These are phyloP conservation scores for Saccharomyces pastorianus DNA, from an alignment of 1,139 yeast genomes.

Conservation along the genomic window DNA sequence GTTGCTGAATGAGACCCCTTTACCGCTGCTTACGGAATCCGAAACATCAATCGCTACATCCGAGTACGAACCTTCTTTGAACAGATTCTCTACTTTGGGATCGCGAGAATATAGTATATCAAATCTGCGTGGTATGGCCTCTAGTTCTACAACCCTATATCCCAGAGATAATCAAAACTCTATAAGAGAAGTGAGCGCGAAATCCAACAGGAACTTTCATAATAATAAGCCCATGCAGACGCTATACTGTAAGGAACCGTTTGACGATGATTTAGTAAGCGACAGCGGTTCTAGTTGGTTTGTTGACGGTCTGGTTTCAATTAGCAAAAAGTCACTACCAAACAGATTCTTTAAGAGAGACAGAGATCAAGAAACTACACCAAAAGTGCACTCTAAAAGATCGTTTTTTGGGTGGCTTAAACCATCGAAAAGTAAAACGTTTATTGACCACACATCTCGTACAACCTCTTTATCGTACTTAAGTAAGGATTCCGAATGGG, in stretches of 20 bases:
- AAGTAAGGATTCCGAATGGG: conserved; percentile 17
- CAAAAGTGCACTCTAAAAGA: conserved; percentile 5
- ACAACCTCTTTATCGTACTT: conserved; percentile 15
- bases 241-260: conserved; percentile 19
- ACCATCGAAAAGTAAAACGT: conserved; percentile 3
- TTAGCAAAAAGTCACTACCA: conserved; percentile 5
- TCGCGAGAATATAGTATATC: neutral
- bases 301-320: conserved; percentile 17
- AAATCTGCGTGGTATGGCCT: conserved; percentile 3
- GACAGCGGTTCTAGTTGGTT: conserved; percentile 19
- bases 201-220: conserved; percentile 23
- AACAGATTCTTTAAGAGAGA: neutral
- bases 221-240: conserved; percentile 17
- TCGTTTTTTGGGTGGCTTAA: conserved; percentile 12
- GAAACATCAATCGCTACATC: neutral
- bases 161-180: neutral
- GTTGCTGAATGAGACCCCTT: neutral
- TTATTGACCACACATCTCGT: neutral
- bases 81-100: conserved; percentile 1
- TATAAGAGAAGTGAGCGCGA: conserved; percentile 9
- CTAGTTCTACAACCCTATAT: conserved; percentile 3
- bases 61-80: neutral
- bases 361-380: conserved; percentile 1
- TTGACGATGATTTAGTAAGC: conserved; percentile 15
- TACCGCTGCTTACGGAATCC: neutral